phyloP scores from a whole-genome alignment of 2,329 filamentous ascomycete species.

The Alternaria metachromatica region DNA sequence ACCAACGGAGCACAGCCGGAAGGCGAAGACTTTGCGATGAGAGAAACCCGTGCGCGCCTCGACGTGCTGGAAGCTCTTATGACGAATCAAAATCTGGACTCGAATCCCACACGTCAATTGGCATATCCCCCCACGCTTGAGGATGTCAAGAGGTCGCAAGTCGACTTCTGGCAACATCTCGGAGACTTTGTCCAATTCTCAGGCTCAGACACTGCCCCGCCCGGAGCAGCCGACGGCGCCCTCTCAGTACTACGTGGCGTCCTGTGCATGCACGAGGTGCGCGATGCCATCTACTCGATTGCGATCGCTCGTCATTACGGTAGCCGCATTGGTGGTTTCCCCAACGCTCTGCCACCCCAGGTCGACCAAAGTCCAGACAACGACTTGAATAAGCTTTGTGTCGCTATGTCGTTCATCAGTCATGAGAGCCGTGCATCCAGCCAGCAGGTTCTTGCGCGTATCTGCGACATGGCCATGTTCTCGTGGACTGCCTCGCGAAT shows the following conservation, averaged over 20 bases:
- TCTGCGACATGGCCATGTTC: slow-evolving; percentile 58
- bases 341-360: slow-evolving; percentile 45
- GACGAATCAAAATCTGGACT: slow-evolving; percentile 69
- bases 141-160: slow-evolving; percentile 56
- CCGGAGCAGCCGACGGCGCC: slow-evolving; percentile 68
- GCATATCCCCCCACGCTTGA: slow-evolving; percentile 54
- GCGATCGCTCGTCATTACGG: slow-evolving; percentile 79
- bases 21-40: slow-evolving; percentile 64
- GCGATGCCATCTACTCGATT: slow-evolving; percentile 89
- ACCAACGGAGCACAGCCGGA: slow-evolving; percentile 48
- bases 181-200: slow-evolving; percentile 73
- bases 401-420: slow-evolving; percentile 58
- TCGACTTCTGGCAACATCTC: slow-evolving; percentile 83
- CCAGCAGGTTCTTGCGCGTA: slow-evolving; percentile 56
- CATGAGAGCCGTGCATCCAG: slow-evolving; percentile 54
- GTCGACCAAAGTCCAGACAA: slow-evolving; percentile 42
- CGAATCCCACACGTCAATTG: slow-evolving; percentile 64
- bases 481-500: slow-evolving; percentile 49
- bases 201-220: slow-evolving; percentile 64
- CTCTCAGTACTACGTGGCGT: slow-evolving; percentile 71
- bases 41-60: slow-evolving; percentile 71
- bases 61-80: slow-evolving; percentile 78
- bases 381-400: slow-evolving; percentile 53
- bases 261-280: slow-evolving; percentile 81
- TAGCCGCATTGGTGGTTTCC: slow-evolving; percentile 60